Evolutionary conservation across 2,329 filamentous ascomycete species (phyloP).

Genomic region (Bipolaris oryzae): DNA sequence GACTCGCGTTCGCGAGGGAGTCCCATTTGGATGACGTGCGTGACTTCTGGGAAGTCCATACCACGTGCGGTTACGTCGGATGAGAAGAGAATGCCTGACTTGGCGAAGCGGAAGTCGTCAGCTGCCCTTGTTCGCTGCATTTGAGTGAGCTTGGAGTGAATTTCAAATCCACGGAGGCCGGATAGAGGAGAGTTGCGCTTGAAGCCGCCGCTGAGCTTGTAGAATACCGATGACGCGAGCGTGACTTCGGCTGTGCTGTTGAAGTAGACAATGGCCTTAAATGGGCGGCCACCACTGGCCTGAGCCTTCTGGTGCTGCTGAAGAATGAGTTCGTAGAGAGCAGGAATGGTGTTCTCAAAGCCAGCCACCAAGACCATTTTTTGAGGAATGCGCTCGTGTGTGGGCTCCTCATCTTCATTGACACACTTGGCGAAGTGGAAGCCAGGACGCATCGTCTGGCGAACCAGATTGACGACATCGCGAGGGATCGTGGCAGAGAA

Average conservation of each 20-base stretch:
- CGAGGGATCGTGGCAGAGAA: slow-evolving; percentile 92
- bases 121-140: slow-evolving; percentile 70
- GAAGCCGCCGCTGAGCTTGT: slow-evolving; percentile 52
- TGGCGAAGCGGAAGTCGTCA: slow-evolving; percentile 70
- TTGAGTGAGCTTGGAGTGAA: slow-evolving; percentile 83
- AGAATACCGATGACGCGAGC: slow-evolving; percentile 66
- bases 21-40: slow-evolving; percentile 59
- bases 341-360: slow-evolving; percentile 77
- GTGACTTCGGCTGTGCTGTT: slow-evolving; percentile 77
- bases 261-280: slow-evolving; percentile 97
- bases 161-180: slow-evolving; percentile 59
- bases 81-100: slow-evolving; percentile 60
- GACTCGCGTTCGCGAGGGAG: slow-evolving; percentile 53
- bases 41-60: slow-evolving; percentile 61
- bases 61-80: slow-evolving; percentile 60
- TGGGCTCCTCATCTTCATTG: slow-evolving; percentile 77
- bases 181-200: slow-evolving; percentile 39
- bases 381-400: slow-evolving; percentile 85
- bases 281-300: slow-evolving; percentile 61
- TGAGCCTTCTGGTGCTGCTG: slow-evolving; percentile 59
- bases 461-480: slow-evolving; percentile 80
- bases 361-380: slow-evolving; percentile 69
- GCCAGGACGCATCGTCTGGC: slow-evolving; percentile 75
- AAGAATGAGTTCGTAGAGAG: slow-evolving; percentile 76
- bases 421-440: slow-evolving; percentile 95